Conservation (phyloP, 208 protist species). For the Leishmania aethiopica region DNA sequence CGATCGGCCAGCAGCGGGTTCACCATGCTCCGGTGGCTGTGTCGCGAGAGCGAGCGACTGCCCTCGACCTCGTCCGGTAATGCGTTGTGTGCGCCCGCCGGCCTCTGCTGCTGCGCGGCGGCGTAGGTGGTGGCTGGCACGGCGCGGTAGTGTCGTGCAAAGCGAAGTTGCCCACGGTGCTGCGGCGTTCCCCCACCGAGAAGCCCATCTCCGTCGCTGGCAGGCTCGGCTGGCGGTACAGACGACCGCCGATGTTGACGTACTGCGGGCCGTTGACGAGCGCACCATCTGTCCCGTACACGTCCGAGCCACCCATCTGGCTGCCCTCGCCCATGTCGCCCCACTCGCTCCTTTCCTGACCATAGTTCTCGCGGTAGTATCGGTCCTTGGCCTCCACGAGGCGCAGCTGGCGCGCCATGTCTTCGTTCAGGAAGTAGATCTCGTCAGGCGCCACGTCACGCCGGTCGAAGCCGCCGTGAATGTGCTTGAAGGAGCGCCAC, state of each 20-base stretch:
- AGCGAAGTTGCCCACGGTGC: constrained; percentile 68
- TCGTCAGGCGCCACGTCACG: constrained; percentile 89
- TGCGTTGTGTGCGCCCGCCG: background rate
- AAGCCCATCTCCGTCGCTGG: constrained; percentile 29
- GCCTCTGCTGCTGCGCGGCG: constrained; percentile 14
- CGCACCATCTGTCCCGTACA: constrained; percentile 11
- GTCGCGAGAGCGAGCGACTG: constrained; percentile 5
- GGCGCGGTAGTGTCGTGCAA: constrained; percentile 61
- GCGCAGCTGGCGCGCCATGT: constrained; percentile 86
- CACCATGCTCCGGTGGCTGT: constrained; percentile 29
- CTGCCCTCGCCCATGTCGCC: constrained; percentile 15
- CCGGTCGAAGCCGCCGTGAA: constrained; percentile 88
- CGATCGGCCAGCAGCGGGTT: constrained; percentile 41
- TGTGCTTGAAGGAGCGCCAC: constrained; percentile 93
- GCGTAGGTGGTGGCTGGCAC: constrained; percentile 56
- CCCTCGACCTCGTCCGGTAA: constrained; percentile 9
- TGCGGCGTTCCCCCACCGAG: constrained; percentile 13
- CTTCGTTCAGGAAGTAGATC: constrained; percentile 87
- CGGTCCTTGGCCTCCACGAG: constrained; percentile 77
- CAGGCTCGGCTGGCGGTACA: constrained; percentile 63
- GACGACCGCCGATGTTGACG: constrained; percentile 78
- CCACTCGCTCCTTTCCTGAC: constrained; percentile 12
- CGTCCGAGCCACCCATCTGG: constrained; percentile 11
- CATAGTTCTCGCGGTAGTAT: constrained; percentile 51
- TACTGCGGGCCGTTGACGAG: constrained; percentile 54